A percentile compares a stretch with the other conserved stretches of the same genome.
These are phyloP conservation scores for Stereum hirsutum DNA, from an alignment of 1,284 basidiomycete genomes.

Conservation along the genomic window DNA sequence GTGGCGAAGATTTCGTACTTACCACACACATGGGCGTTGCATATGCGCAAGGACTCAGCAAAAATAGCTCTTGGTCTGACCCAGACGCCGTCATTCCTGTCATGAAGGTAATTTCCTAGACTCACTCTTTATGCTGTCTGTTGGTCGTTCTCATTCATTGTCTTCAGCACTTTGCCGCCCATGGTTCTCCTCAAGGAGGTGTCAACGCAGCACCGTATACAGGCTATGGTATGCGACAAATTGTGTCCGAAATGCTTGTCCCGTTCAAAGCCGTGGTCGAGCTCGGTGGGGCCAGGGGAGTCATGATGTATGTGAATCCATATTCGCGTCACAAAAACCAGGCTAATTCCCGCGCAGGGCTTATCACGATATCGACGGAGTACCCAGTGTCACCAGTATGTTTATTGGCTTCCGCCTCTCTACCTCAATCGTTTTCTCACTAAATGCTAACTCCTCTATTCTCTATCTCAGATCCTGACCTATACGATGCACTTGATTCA, in stretches of 20 bases:
- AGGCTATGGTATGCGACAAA: conserved; percentile 18
- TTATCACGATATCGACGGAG: conserved; percentile 4
- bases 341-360: background rate
- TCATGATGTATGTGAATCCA: conserved; percentile 17
- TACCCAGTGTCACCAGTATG: conserved; percentile 3
- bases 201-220: conserved; percentile 21
- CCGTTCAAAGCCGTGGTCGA: conserved; percentile 21
- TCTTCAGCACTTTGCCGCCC: conserved; percentile 20
- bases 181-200: conserved; percentile 19
- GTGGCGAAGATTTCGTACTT: conserved; percentile 3
- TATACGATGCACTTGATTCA: background rate
- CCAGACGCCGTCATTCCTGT: conserved; percentile 20
- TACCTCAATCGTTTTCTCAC: background rate
- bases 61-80: background rate
- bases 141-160: background rate
- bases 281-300: conserved; percentile 18
- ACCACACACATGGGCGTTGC: conserved; percentile 19
- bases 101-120: conserved; percentile 15
- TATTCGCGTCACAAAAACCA: background rate
- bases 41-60: conserved; percentile 14
- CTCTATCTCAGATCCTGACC: background rate
- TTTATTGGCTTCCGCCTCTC: background rate
- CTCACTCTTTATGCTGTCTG: background rate
- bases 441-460: too few species aligned
- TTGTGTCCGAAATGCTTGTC: conserved; percentile 19